phyloP scores from a whole-genome alignment of 1,284 basidiomycete genomes.

The Cryptococcus sp. region DNA sequence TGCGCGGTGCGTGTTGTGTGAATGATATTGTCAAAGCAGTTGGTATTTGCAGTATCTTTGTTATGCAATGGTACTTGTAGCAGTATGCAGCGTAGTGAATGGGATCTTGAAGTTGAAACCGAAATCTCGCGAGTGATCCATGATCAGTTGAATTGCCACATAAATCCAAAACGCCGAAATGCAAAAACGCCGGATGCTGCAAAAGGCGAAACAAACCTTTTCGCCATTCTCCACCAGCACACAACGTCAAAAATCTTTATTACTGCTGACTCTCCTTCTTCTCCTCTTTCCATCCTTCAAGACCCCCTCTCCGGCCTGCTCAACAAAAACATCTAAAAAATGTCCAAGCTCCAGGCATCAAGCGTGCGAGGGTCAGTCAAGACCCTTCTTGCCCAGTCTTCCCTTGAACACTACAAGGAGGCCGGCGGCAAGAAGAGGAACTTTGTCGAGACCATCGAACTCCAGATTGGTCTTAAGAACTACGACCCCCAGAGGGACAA shows the following conservation, averaged over 20 bases:
- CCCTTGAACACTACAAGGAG: slow-evolving; percentile 49
- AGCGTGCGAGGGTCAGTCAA: slow-evolving; percentile 97
- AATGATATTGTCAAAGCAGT: not conserved
- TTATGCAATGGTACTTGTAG: not conserved
- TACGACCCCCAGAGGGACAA: slow-evolving; percentile 74
- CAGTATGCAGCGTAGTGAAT: not conserved
- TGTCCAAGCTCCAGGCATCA: slow-evolving; percentile 87
- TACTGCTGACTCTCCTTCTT: slow-evolving; percentile 3
- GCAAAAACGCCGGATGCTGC: not conserved
- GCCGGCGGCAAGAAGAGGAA: slow-evolving; percentile 61
- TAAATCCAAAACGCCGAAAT: slow-evolving; percentile 7
- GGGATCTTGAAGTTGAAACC: not conserved
- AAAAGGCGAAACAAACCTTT: too few species aligned
- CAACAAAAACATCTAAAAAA: slow-evolving; percentile 18
- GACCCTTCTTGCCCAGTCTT: slow-evolving; percentile 72
- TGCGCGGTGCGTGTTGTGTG: slow-evolving; percentile 6
- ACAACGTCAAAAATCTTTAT: not conserved
- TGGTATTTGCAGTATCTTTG: not conserved
- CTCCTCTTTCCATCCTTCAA: slow-evolving; percentile 30
- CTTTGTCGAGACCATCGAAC: slow-evolving; percentile 84
- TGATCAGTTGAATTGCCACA: slow-evolving; percentile 12
- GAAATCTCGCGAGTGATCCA: slow-evolving; percentile 5
- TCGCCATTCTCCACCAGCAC: too few species aligned
- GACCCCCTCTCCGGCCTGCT: slow-evolving; percentile 22
- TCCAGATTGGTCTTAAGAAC: slow-evolving; percentile 97